Evolutionary conservation across 2,329 filamentous ascomycete species (phyloP), one percentile per base, ranked within the genome.

Genomic region (Chaetomium sp.): DNA sequence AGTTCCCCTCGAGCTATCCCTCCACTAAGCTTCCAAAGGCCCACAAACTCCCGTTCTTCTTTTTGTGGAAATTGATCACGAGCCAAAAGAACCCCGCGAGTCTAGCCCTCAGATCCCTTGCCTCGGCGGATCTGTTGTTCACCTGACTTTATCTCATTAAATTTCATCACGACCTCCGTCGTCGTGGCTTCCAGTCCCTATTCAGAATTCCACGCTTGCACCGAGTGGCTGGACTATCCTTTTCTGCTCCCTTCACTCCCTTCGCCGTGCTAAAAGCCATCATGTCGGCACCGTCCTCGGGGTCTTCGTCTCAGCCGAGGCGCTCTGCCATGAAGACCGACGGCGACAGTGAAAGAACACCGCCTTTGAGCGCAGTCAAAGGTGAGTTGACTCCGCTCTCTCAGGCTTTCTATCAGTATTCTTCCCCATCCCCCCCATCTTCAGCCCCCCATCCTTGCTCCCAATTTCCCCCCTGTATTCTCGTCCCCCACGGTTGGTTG

Each of bases 331-430:
- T 68, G 48, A 78, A 77, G 64, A 65, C 61, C 11, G 75, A 78
- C 35, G 72, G 74, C 50, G 74, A 76, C 47, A 62, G 48, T 48
- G 71, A 73, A 46, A 69, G 65, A 56, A 67, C 69, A 2, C 68
- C 73, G 12, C 68, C 74, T 9, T 64, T 70, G 40, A 71, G 68
- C 58, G 69, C 71, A 40, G 62, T 69, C 43, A 78, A 78, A 74
- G 75, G 75, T 78, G 65, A 57, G 73, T 74, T 4, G 0, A 11
- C 19, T 33, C 11, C 10, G 19, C 14, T 49, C 3, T 42, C 10
- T 9, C 11, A n/a, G 10, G 10, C 8, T 12, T 38, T 42, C 6
- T 14, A 11, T 6, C 6, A 12, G 40, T 3, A 27, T 27, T 27
- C 19, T 27, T 27, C 3, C 3, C 19, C 19, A 27, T 3, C 19